Conservation (phyloP, 2,329 filamentous ascomycete genomes). For the Paradendryphiella salina region DNA sequence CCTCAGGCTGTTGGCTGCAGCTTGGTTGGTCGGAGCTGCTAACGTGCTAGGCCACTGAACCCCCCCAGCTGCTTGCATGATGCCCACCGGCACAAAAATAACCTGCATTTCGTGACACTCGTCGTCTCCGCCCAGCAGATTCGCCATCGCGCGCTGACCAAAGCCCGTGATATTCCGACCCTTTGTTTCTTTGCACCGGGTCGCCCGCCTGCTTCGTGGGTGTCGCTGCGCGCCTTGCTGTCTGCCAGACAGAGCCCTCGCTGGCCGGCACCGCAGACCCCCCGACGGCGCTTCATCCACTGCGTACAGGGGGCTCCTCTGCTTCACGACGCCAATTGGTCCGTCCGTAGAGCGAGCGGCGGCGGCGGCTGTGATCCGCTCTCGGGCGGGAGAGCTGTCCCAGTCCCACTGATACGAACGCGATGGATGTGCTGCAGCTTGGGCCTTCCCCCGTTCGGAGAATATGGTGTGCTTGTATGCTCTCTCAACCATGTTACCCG, state of each 20-base stretch:
- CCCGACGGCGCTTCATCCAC: constrained; percentile 13
- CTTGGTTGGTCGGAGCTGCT: constrained; percentile 12
- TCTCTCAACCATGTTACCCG: constrained; percentile 8
- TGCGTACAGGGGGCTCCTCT: constrained; percentile 19
- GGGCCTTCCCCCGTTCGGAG: constrained; percentile 22
- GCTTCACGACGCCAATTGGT: constrained; percentile 19
- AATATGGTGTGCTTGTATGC: constrained; percentile 8
- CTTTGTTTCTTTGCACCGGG: constrained; percentile 8
- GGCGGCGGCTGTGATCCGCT: constrained; percentile 34
- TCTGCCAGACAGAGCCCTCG: neutral
- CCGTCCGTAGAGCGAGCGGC: constrained; percentile 15
- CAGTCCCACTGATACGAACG: constrained; percentile 18
- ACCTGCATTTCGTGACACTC: constrained; percentile 32
- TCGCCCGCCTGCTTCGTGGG: constrained; percentile 10
- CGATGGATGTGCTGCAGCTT: constrained; percentile 42
- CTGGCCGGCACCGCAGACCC: constrained; percentile 9
- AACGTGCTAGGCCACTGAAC: constrained; percentile 15
- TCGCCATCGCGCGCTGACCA: neutral
- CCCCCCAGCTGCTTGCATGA: constrained; percentile 16
- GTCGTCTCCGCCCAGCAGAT: constrained; percentile 20
- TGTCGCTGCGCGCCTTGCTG: neutral
- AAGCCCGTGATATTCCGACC: constrained; percentile 12
- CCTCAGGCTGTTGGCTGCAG: constrained; percentile 9
- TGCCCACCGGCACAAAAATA: constrained; percentile 33
- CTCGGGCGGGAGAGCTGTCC: constrained; percentile 20